A percentile compares a stretch with the other conserved stretches of the same genome.
Evolutionary conservation across 192 early-diverging fungal genomes (phyloP).

Genomic region (Ambispora gerdemannii): DNA sequence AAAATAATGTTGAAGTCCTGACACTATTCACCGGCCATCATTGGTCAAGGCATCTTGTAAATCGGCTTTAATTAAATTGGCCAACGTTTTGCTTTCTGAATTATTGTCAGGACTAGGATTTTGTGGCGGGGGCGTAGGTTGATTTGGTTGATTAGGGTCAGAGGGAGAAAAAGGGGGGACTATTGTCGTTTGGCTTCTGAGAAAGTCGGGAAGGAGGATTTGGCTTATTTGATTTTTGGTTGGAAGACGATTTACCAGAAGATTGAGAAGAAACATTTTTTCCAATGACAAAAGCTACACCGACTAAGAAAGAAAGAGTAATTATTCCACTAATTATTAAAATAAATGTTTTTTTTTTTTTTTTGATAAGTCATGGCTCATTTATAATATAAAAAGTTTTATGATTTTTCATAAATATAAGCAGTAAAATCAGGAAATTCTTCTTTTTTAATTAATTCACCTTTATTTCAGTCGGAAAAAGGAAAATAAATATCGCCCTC

Average conservation of each 20-base stretch:
- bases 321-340: neutral
- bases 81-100: neutral
- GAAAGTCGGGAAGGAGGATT: too few relatives aligned
- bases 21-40: neutral
- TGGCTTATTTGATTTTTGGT: too few relatives aligned
- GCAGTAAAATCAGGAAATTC: constrained; percentile 18
- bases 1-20: too few relatives aligned
- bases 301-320: neutral
- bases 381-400: neutral
- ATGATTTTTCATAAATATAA: neutral
- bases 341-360: neutral
- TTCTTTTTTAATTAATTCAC: constrained; percentile 13
- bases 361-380: neutral
- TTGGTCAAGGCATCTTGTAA: neutral
- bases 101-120: too few relatives aligned
- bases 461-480: constrained; percentile 11
- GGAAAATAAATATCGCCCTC: constrained; percentile 8
- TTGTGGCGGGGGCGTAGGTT: too few relatives aligned
- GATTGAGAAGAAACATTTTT: neutral
- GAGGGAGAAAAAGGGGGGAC: too few relatives aligned
- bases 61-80: neutral
- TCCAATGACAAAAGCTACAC: neutral
- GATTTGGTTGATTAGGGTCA: too few relatives aligned
- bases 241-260: too few relatives aligned
- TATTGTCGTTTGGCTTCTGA: too few relatives aligned